Percentiles rank a stretch among this genome's conserved stretches.
phyloP scores from a whole-genome alignment of 108 stramenopile genomes.

The Skeletonema costatum region DNA sequence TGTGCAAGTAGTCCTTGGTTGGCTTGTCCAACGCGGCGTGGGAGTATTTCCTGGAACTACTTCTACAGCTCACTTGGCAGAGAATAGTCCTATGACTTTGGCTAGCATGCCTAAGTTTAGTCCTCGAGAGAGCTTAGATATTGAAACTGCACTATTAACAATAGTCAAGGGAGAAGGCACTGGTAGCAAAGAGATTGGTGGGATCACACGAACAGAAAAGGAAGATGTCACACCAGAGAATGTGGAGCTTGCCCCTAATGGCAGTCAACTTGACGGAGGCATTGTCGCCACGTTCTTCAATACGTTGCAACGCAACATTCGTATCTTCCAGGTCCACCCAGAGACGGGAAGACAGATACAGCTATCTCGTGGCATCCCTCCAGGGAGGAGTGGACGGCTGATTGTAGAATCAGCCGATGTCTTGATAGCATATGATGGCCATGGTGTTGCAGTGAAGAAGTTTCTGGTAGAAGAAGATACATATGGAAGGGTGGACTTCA shows the following conservation, averaged over 20 bases:
- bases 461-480: conserved; percentile 33
- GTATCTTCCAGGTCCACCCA: conserved; percentile 39
- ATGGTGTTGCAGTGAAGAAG: conserved; percentile 39
- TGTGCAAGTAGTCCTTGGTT: conserved; percentile 31
- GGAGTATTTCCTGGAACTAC: conserved; percentile 56
- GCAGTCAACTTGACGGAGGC: conserved; percentile 8
- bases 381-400: conserved; percentile 36
- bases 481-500: conserved; percentile 26
- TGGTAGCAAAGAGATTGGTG: conserved; percentile 19
- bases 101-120: conserved; percentile 22
- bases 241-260: background rate
- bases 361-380: conserved; percentile 34
- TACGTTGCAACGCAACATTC: conserved; percentile 18
- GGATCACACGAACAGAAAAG: background rate
- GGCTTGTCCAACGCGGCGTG: conserved; percentile 43
- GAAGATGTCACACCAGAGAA: conserved; percentile 3
- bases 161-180: conserved; percentile 52
- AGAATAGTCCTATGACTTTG: conserved; percentile 34
- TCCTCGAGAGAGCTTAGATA: conserved; percentile 25
- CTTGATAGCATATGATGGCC: conserved; percentile 43
- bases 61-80: conserved; percentile 19
- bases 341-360: conserved; percentile 35
- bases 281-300: conserved; percentile 45
- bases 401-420: conserved; percentile 34
- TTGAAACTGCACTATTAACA: conserved; percentile 45